Percentiles rank a stretch among this genome's conserved stretches.
These are phyloP conservation scores for Heliamphora ciliata DNA, from an alignment of 179 eudicot genomes.

Conservation along the genomic window DNA sequence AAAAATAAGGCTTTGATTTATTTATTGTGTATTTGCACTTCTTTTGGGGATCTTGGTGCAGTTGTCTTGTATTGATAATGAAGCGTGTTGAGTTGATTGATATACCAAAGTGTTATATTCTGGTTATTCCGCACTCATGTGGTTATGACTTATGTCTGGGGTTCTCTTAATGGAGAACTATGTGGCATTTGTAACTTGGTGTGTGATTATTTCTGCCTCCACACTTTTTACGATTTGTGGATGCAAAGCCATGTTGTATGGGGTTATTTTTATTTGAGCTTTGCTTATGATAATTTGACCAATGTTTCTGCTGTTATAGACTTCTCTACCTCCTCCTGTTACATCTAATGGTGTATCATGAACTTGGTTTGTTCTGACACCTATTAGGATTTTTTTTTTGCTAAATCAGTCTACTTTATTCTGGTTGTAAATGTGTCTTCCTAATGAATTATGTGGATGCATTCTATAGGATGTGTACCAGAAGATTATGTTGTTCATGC, in stretches of 20 bases:
- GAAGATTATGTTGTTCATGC: conserved; percentile 61
- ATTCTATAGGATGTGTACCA: conserved; percentile 55
- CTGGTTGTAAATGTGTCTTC: neutral
- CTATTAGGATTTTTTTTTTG: neutral
- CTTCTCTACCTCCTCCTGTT: neutral
- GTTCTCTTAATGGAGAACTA: neutral
- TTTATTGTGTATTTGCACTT: too few species aligned
- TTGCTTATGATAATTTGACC: neutral
- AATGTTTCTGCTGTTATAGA: neutral
- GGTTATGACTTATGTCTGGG: too few species aligned
- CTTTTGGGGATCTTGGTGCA: too few species aligned
- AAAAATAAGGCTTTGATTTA: neutral
- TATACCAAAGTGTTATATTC: too few species aligned
- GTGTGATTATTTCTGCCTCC: neutral
- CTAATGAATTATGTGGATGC: neutral
- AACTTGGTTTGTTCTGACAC: neutral
- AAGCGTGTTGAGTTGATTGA: neutral
- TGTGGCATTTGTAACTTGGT: neutral
- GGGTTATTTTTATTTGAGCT: neutral
- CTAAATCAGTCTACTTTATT: neutral
- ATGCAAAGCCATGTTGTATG: neutral
- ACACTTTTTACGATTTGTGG: neutral
- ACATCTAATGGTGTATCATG: neutral
- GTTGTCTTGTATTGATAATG: neutral
- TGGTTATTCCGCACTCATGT: too few species aligned